Base-by-base conservation (phyloP, 139 green algal genomes). In the Gonium pectorale region DNA sequence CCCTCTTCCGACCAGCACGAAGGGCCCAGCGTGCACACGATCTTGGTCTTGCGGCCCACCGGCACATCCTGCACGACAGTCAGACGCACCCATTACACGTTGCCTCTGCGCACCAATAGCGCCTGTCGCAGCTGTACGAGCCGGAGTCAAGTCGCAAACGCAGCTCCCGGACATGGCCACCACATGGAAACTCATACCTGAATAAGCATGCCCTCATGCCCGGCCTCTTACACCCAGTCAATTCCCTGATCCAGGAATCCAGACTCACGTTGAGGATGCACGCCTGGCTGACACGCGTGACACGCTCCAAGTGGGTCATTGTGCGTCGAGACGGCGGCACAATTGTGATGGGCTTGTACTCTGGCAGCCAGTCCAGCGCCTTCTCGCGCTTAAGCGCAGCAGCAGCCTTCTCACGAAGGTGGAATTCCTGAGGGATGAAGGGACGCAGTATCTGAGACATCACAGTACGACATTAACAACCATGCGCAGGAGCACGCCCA, bases 21-120 rank as follows among this genome's bases (percentile, higher is more conserved):
- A 0, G 93, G 93, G 22, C 93, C 92, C 67, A 95, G 85, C 5
- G 93, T 95, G 89, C 93, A 96, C 51, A 95, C 77, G 69, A 96
- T 94, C 91, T 95, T 95, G 71, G 92, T 95, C 90, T 96, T 96
- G 86, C 92, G 90, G 9, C 67, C 79, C 38, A 91, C 79, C 0
- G 68, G 60, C 51, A 90, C 83, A 7, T 85, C 79, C 79, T 84
- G 62, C 62, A 51, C 24, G n/a, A n/a, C n/a, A n/a, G n/a, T n/a
- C n/a, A n/a, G n/a, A n/a, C n/a, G n/a, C n/a, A n/a, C n/a, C n/a
- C n/a, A n/a, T n/a, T n/a, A n/a, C n/a, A n/a, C n/a, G n/a, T n/a
- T n/a, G n/a, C n/a, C n/a, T n/a, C n/a, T n/a, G n/a, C n/a, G n/a
- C n/a, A n/a, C n/a, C n/a, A n/a, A n/a, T n/a, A n/a, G n/a, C n/a